Evolutionary conservation across 768 basidiomycete species (phyloP).

Genomic region (Tricholoma bakamatsutake): DNA sequence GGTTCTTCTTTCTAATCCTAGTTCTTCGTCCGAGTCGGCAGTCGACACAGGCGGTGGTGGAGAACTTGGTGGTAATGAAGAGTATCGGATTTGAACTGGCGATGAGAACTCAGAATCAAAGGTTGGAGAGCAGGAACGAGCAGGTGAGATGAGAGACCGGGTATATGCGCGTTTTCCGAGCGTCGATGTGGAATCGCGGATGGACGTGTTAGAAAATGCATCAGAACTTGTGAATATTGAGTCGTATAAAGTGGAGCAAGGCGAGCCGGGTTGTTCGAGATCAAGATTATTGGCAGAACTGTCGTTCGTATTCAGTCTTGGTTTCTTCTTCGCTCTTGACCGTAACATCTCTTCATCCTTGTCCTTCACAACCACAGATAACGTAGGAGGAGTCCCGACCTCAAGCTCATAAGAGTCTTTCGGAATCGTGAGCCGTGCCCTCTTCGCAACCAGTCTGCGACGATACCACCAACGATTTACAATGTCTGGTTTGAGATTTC

Average conservation of each 20-base stretch:
- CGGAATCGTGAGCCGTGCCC: slow-evolving; percentile 21
- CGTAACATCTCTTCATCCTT: background rate
- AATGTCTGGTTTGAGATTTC: slow-evolving; percentile 25
- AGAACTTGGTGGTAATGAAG: background rate
- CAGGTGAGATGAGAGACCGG: background rate
- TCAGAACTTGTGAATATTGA: background rate
- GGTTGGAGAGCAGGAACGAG: background rate
- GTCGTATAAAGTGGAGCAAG: background rate
- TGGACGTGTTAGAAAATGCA: background rate
- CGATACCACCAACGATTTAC: slow-evolving; percentile 36
- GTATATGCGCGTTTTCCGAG: background rate
- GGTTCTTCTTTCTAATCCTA: background rate
- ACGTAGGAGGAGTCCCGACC: slow-evolving; percentile 27
- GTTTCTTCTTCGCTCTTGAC: background rate
- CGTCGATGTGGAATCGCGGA: background rate
- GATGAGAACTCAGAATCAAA: background rate
- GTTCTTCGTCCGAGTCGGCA: background rate
- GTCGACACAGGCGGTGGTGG: background rate
- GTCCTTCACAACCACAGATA: slow-evolving; percentile 3
- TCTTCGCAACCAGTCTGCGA: slow-evolving; percentile 24
- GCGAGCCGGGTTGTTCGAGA: background rate
- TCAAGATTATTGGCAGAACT: background rate
- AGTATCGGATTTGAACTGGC: background rate
- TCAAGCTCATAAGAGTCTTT: slow-evolving; percentile 31
- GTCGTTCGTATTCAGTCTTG: background rate